Base-by-base conservation (phyloP, 73 alveolate species). In the Blepharisma japonicum region DNA sequence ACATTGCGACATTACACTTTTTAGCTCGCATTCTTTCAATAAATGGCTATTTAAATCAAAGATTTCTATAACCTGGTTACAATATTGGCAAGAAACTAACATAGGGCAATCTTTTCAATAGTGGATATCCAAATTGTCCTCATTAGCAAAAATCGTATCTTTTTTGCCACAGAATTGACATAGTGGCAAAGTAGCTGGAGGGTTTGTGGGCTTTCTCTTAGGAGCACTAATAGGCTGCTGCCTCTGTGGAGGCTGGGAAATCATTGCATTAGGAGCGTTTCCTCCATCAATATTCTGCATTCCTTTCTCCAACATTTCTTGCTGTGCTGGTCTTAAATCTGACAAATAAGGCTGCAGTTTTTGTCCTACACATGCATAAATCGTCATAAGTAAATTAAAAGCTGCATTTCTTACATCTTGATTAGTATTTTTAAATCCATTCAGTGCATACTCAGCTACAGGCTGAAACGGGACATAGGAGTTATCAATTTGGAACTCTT, bases 41-140 rank as follows among this genome's bases (percentile, higher is more conserved):
- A 79, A 81, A 83, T 96, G 99, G 18, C 84, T 77, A 61, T 92
- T 88, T 51, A 91, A 84, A n/a, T 68, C 87, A n/a, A 94, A 77
- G 61, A 91, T 91, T 68, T 96, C 99, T 50, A 94, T 87, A 21
- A 94, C 91, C 83, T 93, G 91, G 18, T 83, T 80, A 70, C 99
- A 96, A 66, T 91, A 84, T 46, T 87, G 81, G 53, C 99, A 96
- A 45, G 91, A 84, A 21, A 74, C 71, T 25, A 96, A 84, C 98
- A 92, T 94, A 45, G 91, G 97, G 85, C 96, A 96, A 67, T 94
- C 98, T 49, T 88, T 86, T 88, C 89, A 93, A 67, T 89, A 91
- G 81, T 96, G 99, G 9, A 83, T 55, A 71, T 96, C 98, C 27
- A 93, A 71, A 55, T 84, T 79, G 51, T 92, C 97, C 45, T 82